Evolutionary conservation across 1,284 basidiomycete species (phyloP).

Genomic region (Sporisorium scitamineum): DNA sequence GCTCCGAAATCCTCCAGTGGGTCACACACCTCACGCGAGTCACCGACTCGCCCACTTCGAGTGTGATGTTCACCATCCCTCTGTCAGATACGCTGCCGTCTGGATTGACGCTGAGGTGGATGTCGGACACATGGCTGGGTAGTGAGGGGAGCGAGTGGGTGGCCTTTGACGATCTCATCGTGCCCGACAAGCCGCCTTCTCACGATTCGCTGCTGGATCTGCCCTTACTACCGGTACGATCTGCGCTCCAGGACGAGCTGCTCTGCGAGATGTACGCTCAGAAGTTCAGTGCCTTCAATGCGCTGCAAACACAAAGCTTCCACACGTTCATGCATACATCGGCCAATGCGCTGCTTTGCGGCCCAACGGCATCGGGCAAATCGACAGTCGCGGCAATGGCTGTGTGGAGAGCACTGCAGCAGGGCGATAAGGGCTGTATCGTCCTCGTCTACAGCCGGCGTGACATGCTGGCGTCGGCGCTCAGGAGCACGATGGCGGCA

Average conservation of each 20-base stretch:
- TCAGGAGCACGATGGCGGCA: slow-evolving; percentile 15
- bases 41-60: slow-evolving; percentile 71
- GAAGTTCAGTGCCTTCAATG: slow-evolving; percentile 77
- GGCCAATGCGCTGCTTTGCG: slow-evolving; percentile 82
- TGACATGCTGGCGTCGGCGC: slow-evolving; percentile 25
- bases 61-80: slow-evolving; percentile 68
- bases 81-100: slow-evolving; percentile 67
- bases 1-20: slow-evolving; percentile 84
- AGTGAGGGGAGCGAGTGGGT: slow-evolving; percentile 82
- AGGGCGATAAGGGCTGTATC: slow-evolving; percentile 14
- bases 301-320: slow-evolving; percentile 88
- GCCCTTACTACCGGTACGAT: slow-evolving; percentile 79
- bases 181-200: slow-evolving; percentile 79
- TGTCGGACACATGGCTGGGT: slow-evolving; percentile 94
- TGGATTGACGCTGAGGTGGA: slow-evolving; percentile 74
- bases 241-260: slow-evolving; percentile 65
- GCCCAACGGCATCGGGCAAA: slow-evolving; percentile 85
- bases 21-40: slow-evolving; percentile 66
- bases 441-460: slow-evolving; percentile 19
- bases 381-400: slow-evolving; percentile 74
- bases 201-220: slow-evolving; percentile 81
- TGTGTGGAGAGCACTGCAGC: slow-evolving; percentile 35
- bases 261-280: slow-evolving; percentile 57
- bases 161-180: slow-evolving; percentile 78
- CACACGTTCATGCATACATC: slow-evolving; percentile 83